These are phyloP conservation scores for Leptosphaerulina australis DNA, from an alignment of 2,329 filamentous ascomycete genomes.

Conservation along the genomic window DNA sequence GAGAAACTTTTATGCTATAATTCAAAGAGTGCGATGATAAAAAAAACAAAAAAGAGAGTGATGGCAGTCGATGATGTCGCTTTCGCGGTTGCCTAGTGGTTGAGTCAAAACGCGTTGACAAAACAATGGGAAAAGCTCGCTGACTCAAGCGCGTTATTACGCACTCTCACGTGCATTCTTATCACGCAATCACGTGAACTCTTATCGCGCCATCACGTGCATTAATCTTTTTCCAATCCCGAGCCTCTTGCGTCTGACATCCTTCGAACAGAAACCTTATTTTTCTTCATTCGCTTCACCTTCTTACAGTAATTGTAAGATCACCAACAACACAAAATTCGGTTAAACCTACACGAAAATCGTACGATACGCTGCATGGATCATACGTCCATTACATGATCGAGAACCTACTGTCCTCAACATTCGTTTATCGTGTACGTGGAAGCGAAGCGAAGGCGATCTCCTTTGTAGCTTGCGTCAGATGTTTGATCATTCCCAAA, in stretches of 20 bases:
- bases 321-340: neutral
- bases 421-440: neutral
- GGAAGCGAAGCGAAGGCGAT: neutral
- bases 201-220: neutral
- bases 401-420: neutral
- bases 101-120: slow-evolving; percentile 1
- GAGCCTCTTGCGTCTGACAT: neutral
- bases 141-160: slow-evolving; percentile 13
- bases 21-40: neutral
- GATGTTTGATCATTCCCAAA: neutral
- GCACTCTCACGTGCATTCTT: too few relatives aligned
- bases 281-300: neutral
- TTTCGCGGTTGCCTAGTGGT: slow-evolving; percentile 14
- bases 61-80: slow-evolving; percentile 1
- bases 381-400: neutral
- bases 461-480: neutral
- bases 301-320: slow-evolving; percentile 1
- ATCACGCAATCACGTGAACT: slow-evolving; percentile 15
- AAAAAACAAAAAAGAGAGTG: neutral
- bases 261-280: slow-evolving; percentile 2
- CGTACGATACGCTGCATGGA: neutral
- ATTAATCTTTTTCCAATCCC: neutral
- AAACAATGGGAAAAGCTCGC: slow-evolving; percentile 12
- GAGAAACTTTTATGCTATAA: neutral
- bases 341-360: neutral